These are phyloP conservation scores for Tulasnella sp. DNA, from an alignment of 768 basidiomycete genomes.

Conservation along the genomic window DNA sequence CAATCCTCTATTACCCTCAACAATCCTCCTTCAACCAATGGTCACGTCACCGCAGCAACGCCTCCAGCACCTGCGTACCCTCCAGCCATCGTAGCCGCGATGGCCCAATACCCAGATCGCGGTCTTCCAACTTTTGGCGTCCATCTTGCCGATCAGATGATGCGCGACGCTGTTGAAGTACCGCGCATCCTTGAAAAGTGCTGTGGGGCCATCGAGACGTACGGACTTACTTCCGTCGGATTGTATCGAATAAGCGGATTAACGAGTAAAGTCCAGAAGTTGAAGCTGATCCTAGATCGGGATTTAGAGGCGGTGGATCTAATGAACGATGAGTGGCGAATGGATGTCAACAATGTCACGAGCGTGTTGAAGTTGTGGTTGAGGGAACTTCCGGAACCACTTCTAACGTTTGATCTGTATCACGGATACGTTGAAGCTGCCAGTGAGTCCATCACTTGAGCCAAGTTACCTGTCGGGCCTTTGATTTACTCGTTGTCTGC, in stretches of 20 bases:
- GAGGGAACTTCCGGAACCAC: constrained; percentile 87
- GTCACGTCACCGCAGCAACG: neutral
- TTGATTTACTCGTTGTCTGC: neutral
- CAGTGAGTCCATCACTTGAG: constrained; percentile 41
- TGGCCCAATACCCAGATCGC: constrained; percentile 34
- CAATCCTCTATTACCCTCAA: constrained; percentile 17
- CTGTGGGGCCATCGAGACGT: constrained; percentile 81
- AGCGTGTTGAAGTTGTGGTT: constrained; percentile 93
- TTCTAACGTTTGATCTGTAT: constrained; percentile 75
- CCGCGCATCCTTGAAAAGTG: constrained; percentile 83
- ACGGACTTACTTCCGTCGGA: constrained; percentile 74
- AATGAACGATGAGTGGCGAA: constrained; percentile 78
- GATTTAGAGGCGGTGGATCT: constrained; percentile 85
- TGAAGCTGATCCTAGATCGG: constrained; percentile 78
- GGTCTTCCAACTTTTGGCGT: constrained; percentile 84
- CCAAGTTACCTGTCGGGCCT: neutral
- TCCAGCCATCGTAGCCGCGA: constrained; percentile 8
- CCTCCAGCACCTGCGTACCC: neutral
- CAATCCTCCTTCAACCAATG: constrained; percentile 1
- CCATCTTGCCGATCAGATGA: constrained; percentile 86
- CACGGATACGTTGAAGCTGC: constrained; percentile 93
- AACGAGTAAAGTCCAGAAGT: constrained; percentile 69
- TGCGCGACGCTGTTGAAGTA: constrained; percentile 81
- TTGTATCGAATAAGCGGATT: constrained; percentile 92
- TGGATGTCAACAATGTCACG: constrained; percentile 94